These are phyloP conservation scores for Tetrahymena elliotti DNA, from an alignment of 73 alveolate genomes.

Conservation along the genomic window DNA sequence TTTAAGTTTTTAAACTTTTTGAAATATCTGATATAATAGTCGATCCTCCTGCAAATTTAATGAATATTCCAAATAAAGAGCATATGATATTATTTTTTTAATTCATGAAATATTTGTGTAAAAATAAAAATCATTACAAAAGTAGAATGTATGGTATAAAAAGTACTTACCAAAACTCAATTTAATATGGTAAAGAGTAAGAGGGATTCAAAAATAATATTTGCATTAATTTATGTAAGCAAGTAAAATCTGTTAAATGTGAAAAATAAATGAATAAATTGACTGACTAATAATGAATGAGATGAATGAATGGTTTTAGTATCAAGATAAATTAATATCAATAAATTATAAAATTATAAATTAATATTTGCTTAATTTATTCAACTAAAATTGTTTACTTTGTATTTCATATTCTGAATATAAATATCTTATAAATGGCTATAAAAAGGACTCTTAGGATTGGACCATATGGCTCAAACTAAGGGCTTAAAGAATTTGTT, in stretches of 20 bases:
- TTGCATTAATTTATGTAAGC: background rate
- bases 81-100: too few species aligned
- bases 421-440: background rate
- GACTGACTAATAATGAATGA: background rate
- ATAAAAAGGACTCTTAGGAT: background rate
- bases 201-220: too few species aligned
- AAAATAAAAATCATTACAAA: too few species aligned
- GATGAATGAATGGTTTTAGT: background rate
- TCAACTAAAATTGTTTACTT: background rate
- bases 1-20: too few species aligned
- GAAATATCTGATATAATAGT: too few species aligned
- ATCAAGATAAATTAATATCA: background rate
- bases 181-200: background rate
- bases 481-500: background rate
- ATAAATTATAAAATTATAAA: background rate
- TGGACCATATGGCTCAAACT: background rate
- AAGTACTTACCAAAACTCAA: too few species aligned
- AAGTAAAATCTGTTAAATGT: background rate
- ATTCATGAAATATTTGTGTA: too few species aligned
- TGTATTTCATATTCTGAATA: background rate
- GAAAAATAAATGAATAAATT: background rate
- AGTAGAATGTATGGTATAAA: too few species aligned
- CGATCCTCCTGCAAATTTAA: too few species aligned
- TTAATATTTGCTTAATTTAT: background rate
- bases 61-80: too few species aligned